These are phyloP conservation scores for Lipomyces chichibuensis DNA, from an alignment of 805 yeast species.

Conservation along the genomic window DNA sequence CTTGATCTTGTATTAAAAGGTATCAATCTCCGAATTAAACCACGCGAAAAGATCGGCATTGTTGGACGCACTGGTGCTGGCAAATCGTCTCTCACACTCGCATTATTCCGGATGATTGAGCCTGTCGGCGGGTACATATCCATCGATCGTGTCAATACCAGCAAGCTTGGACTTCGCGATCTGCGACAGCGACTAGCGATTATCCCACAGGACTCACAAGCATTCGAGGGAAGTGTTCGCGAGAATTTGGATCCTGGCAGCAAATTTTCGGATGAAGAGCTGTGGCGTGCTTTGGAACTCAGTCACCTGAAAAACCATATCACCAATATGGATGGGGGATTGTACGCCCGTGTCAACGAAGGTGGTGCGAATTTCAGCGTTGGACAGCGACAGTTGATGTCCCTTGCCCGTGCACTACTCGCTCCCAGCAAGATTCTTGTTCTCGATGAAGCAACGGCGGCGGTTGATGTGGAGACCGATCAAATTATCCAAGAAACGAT, in stretches of 20 bases:
- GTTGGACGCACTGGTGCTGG: slow-evolving; percentile 99
- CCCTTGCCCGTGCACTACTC: slow-evolving; percentile 81
- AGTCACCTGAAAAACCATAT: slow-evolving; percentile 77
- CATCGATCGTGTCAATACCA: slow-evolving; percentile 71
- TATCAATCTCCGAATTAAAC: slow-evolving; percentile 62
- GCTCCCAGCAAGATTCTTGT: slow-evolving; percentile 73
- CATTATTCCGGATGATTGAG: slow-evolving; percentile 83
- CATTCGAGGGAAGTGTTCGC: slow-evolving; percentile 81
- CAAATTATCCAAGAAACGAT: slow-evolving; percentile 78
- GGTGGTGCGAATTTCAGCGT: slow-evolving; percentile 82
- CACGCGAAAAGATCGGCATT: slow-evolving; percentile 86
- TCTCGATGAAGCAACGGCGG: slow-evolving; percentile 84
- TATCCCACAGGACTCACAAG: slow-evolving; percentile 93
- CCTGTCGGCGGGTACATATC: slow-evolving; percentile 65
- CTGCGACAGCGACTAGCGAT: slow-evolving; percentile 76
- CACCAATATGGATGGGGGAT: slow-evolving; percentile 54
- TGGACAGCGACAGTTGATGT: slow-evolving; percentile 84
- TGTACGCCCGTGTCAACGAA: slow-evolving; percentile 63
- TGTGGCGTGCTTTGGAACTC: slow-evolving; percentile 79
- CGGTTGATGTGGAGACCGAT: slow-evolving; percentile 89
- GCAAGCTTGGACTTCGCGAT: slow-evolving; percentile 72
- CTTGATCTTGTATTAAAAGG: slow-evolving; percentile 75
- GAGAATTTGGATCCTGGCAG: slow-evolving; percentile 84
- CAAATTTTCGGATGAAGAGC: slow-evolving; percentile 64
- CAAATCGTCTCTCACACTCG: slow-evolving; percentile 80